Conservation (phyloP, 805 yeast species). For the Zygoascus biomembranicola region DNA sequence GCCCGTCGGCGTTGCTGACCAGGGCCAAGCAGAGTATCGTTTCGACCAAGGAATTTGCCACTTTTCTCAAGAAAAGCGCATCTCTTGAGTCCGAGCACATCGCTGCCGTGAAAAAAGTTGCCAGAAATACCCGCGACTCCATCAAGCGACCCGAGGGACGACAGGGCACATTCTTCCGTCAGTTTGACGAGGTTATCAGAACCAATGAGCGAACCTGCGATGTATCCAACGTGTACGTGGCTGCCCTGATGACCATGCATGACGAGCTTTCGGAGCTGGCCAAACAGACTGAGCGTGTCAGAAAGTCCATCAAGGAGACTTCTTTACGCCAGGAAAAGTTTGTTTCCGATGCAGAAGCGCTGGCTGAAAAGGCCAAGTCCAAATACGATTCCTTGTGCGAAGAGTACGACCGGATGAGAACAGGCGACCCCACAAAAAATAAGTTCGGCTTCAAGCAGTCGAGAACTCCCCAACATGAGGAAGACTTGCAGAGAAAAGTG, state of each 20-base stretch:
- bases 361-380: conserved; percentile 80
- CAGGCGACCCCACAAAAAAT: conserved; percentile 77
- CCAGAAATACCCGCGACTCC: conserved; percentile 44
- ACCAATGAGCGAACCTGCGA: conserved; percentile 69
- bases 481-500: conserved; percentile 73
- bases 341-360: conserved; percentile 68
- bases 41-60: conserved; percentile 79
- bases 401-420: conserved; percentile 74
- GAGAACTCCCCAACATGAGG: conserved; percentile 79
- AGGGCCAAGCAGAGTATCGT: conserved; percentile 72
- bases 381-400: conserved; percentile 73
- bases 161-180: conserved; percentile 56
- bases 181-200: conserved; percentile 60
- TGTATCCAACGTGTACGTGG: conserved; percentile 69
- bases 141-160: conserved; percentile 44
- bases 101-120: conserved; percentile 63
- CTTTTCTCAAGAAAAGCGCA: conserved; percentile 71
- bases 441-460: conserved; percentile 72
- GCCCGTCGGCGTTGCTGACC: conserved; percentile 61
- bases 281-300: conserved; percentile 56
- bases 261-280: conserved; percentile 73
- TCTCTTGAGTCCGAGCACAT: conserved; percentile 70
- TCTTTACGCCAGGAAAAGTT: conserved; percentile 77
- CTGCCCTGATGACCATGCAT: conserved; percentile 73
- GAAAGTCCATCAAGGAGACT: conserved; percentile 76